Percentiles rank a stretch among this genome's conserved stretches.
phyloP scores from a whole-genome alignment of 305 asterid species.

The Fraxinus sp. region DNA sequence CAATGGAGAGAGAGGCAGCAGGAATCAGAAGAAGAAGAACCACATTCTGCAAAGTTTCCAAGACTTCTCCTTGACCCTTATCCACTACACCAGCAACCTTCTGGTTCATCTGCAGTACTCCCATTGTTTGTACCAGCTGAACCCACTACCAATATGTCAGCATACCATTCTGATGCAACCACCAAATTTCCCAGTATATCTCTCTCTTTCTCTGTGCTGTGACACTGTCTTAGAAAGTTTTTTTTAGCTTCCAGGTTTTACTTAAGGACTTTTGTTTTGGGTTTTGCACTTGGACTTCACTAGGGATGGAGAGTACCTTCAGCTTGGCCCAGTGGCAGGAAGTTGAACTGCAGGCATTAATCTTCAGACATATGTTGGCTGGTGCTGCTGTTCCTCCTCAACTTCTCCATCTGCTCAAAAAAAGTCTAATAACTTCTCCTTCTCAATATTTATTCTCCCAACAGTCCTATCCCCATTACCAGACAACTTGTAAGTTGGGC shows the following conservation, averaged over 20 bases:
- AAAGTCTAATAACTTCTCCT: slow-evolving; percentile 49
- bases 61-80: slow-evolving; percentile 39
- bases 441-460: slow-evolving; percentile 40
- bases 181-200: slow-evolving; percentile 47
- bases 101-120: slow-evolving; percentile 38
- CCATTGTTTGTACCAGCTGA: slow-evolving; percentile 67
- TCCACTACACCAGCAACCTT: slow-evolving; percentile 8
- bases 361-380: slow-evolving; percentile 70
- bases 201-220: slow-evolving; percentile 20
- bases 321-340: slow-evolving; percentile 88
- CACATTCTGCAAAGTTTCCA: slow-evolving; percentile 48
- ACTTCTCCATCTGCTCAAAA: slow-evolving; percentile 70
- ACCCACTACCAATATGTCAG: slow-evolving; percentile 48
- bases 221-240: not conserved
- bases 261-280: not conserved
- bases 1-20: slow-evolving; percentile 67
- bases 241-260: slow-evolving; percentile 22
- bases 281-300: not conserved
- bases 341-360: slow-evolving; percentile 81
- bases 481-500: slow-evolving; percentile 52
- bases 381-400: slow-evolving; percentile 75
- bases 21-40: slow-evolving; percentile 18
- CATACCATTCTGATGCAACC: slow-evolving; percentile 37
- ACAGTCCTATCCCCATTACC: slow-evolving; percentile 51
- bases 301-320: slow-evolving; percentile 69